Evolutionary conservation across 2,329 filamentous ascomycete genomes (phyloP), one percentile per base, ranked within the genome.

Genomic region (Penicillium griseofulvum): DNA sequence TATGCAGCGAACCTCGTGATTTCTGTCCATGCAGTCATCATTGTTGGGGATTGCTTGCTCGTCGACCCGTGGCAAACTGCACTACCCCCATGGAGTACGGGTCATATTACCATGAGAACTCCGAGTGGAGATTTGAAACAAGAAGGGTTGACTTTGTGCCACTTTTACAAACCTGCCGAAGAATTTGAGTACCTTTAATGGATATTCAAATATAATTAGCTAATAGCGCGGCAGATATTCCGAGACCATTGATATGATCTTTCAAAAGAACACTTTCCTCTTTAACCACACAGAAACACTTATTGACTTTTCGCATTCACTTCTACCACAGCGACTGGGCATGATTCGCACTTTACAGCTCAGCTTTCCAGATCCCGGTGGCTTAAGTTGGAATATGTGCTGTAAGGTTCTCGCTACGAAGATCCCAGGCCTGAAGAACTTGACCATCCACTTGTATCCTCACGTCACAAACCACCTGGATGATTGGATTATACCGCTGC

Each of bases 11-110:
- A 4, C 9, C 14, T 26, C 17, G 5, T 7, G 26, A 29, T 29
- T n/a, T 45, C 7, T 52, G 49, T 9, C n/a, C 49, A n/a, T 46
- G 41, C 14, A 52, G 39, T 29, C 49, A 52, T 45, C 49, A 45
- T 16, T 52, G 49, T 4, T 45, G 39, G 49, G 49, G 49, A 44
- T 22, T 10, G 11, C 8, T 42, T 22, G 49, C 49, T 14, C 49
- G 49, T 28, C 39, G 49, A 4, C 49, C 49, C 11, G 29, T n/a
- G 5, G 49, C 22, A 0, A 41, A 33, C 10, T 51, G 49, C 17
- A n/a, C 29, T 5, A 31, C 24, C 16, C 22, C 16, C 5, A 39
- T 38, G n/a, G 12, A 49, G 8, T 16, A 24, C 5, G 46, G 28
- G 5, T 31, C 46, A 19, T 19, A 38, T 17, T 49, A 38, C 12